phyloP scores from a whole-genome alignment of 108 stramenopile species.

The Skeletonema costatum region DNA sequence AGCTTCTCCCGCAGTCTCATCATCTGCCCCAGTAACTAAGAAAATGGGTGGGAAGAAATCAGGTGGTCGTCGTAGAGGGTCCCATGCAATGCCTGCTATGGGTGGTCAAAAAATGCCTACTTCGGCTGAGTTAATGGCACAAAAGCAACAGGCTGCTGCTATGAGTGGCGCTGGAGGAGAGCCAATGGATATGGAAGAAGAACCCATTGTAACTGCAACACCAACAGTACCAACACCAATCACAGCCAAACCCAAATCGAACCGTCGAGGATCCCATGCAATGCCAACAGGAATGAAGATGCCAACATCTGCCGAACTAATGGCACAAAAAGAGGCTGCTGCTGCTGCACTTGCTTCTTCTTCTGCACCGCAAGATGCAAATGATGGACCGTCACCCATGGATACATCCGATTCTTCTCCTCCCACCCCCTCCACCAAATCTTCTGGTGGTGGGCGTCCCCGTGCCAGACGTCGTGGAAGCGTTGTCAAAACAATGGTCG shows the following conservation, averaged over 20 bases:
- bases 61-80: slow-evolving; percentile 28
- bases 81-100: slow-evolving; percentile 13
- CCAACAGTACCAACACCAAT: not conserved
- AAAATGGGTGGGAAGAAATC: not conserved
- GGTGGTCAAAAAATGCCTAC: slow-evolving; percentile 16
- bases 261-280: slow-evolving; percentile 28
- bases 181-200: not conserved
- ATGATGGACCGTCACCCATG: not conserved
- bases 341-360: not conserved
- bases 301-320: slow-evolving; percentile 30
- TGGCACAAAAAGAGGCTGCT: slow-evolving; percentile 11
- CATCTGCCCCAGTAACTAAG: not conserved
- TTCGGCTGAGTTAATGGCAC: slow-evolving; percentile 26
- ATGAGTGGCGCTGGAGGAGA: not conserved
- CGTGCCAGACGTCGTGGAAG: slow-evolving; percentile 27
- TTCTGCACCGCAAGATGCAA: not conserved
- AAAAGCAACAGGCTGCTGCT: not conserved
- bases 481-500: slow-evolving; percentile 26
- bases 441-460: not conserved
- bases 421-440: not conserved
- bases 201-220: not conserved
- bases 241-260: slow-evolving; percentile 10
- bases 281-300: slow-evolving; percentile 14
- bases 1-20: not conserved
- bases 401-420: not conserved